Base-by-base conservation (phyloP, 345 rosid genomes). In the Schrenkiella parvula region DNA sequence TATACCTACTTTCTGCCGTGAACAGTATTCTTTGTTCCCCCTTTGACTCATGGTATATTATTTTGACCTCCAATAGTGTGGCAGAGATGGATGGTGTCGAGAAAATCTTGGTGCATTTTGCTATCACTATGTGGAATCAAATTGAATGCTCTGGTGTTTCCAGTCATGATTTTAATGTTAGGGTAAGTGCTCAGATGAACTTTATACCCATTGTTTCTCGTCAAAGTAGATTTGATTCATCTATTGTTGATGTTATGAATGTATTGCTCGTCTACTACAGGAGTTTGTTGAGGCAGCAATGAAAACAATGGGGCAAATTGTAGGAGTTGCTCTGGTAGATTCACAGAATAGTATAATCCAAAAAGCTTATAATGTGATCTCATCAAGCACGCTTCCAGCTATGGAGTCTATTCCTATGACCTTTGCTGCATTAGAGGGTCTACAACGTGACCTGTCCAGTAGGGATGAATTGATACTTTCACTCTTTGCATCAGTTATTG, bases 401-500 rank as follows among this genome's bases (percentile, higher is more conserved):
- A 82, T 83, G 79, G 83, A 79, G 65, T 80, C 77, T 57, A 34
- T 66, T 53, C 67, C 83, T 21, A 46, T 66, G 43, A 72, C 67
- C 50, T 79, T 74, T 43, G 34, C 18, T 72, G 81, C 64, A 31
- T 51, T 73, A 71, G 81, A 86, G 58, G 74, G 63, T 39, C 71
- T 82, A 38, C 70, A 76, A 31, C 73, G 72, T 70, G 76, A 71
- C 77, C 62, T 77, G 65, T 84, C 89, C 48, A 46, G 47, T 44
- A 79, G 88, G 80, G 96, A 89, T 73, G 84, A 80, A 70, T 83
- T 89, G 90, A 77, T 87, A 77, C 82, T 77, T 67, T 91, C 95
- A 42, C 74, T 88, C 54, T 89, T 84, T 84, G 81, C 91, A 46
- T 88, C 99, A 25, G 89, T 84, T 69, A 52, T 91, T 53, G 85